Percentiles rank a stretch among this genome's conserved stretches.
These are phyloP conservation scores for Quercus berberidifolia DNA, from an alignment of 306 rosid species.

Conservation along the genomic window DNA sequence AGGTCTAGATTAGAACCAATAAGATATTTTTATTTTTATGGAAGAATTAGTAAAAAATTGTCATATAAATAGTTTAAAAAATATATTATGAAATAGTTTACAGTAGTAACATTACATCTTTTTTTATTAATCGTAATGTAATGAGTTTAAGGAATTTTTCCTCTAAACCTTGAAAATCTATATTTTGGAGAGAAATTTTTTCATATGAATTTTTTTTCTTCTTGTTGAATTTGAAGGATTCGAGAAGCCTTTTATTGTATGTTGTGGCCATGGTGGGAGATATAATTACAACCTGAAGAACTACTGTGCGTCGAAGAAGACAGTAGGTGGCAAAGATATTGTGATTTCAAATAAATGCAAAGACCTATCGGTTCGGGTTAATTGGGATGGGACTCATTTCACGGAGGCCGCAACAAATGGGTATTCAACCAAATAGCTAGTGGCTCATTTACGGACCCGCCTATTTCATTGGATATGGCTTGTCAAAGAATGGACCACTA, in stretches of 20 bases:
- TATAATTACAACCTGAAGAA: constrained; percentile 56
- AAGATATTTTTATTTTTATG: too few species aligned
- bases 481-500: constrained; percentile 33
- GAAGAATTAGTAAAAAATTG: too few species aligned
- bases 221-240: constrained; percentile 49
- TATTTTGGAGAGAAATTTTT: too few species aligned
- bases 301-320: constrained; percentile 51
- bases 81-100: too few species aligned
- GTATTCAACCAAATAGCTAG: constrained; percentile 48
- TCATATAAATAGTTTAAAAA: too few species aligned
- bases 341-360: constrained; percentile 53
- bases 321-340: constrained; percentile 44
- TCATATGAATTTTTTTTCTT: too few species aligned
- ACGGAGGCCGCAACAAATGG: constrained; percentile 77
- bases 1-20: too few species aligned
- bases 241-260: constrained; percentile 53
- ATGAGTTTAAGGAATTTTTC: too few species aligned
- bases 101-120: too few species aligned
- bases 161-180: too few species aligned
- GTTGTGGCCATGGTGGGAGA: constrained; percentile 87
- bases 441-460: constrained; percentile 75
- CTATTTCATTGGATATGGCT: constrained; percentile 54
- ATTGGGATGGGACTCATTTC: constrained; percentile 80
- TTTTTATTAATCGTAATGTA: too few species aligned
- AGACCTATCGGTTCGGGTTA: constrained; percentile 53